Evolutionary conservation across 768 basidiomycete species (phyloP), one percentile per base, ranked within the genome.

Genomic region (Leccinum ochraceum): DNA sequence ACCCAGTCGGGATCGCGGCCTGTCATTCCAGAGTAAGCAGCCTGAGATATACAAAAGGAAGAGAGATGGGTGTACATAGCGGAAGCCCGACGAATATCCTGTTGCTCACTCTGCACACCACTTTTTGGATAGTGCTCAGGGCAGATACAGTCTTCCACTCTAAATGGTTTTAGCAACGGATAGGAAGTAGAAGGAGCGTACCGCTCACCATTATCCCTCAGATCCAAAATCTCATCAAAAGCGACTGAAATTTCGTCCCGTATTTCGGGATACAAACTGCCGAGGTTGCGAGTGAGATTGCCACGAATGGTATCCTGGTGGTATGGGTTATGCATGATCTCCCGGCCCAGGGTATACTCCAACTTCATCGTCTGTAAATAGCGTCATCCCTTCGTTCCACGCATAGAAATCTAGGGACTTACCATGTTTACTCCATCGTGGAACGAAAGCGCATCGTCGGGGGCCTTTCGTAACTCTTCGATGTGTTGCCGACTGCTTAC

Each of bases 381-480:
- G 20, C 2, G 16, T 37, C 7, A 46, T 7, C 0, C 6, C 16
- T 13, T 20, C 4, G 4, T 26, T 14, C 39, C 8, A 6, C 28
- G 5, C 24, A 20, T 4, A 30, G 50, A 36, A 7, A 28, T 7
- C 5, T 20, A 44, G 16, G 73, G 0, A 10, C 51, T 32, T 10
- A 52, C 81, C 28, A 80, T 76, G 16, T 61, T 66, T 9, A 63
- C 54, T 2, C 75, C 74, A 22, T 69, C 74, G 0, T 52, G 17
- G 30, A 78, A 67, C 3, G 80, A 80, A 30, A 83, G 66, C 7
- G 62, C 62, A 32, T 76, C 75, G 17, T 79, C 78, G 0, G 79
- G 71, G 7, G 79, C 77, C 54, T 74, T 79, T 8, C 73, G 67
- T 13, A 82, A 30, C 9, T 52, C 51, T 11, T 52, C 51, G 2